Base-by-base conservation (phyloP, 2,329 filamentous ascomycete species). In the Dactylella cylindrospora region DNA sequence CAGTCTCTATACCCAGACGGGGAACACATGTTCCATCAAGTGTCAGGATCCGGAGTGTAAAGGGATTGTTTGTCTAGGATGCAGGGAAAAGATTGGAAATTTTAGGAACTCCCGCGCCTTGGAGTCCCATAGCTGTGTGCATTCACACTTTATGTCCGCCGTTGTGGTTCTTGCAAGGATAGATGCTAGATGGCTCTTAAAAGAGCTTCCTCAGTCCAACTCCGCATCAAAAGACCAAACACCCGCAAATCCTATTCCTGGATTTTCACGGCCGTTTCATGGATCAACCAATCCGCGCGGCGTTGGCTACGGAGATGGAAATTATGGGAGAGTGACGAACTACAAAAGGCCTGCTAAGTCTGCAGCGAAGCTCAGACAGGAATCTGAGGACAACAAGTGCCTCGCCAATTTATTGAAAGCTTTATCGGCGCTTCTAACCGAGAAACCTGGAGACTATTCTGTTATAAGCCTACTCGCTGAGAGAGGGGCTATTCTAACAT, bases 161-260 rank as follows among this genome's bases (percentile, higher is more conserved):
- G 13, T 49, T 29, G 13, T 61, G 17, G 19, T 44, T 13, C 15
- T 61, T 22, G 55, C 55, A 28, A 47, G 45, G 22, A 33, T 53
- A 17, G 55, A 61, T 43, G 33, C 47, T 17, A 20, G 55, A 40
- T 61, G 47, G 41, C 29, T 31, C 5, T n/a, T 61, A 19, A 46
- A 15, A 28, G 47, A 61, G 41, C 12, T 6, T 23, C 4, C 33
- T 23, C 3, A 50, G 13, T 7, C 10, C 20, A 9, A 12, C 9
- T 8, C 1, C 26, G 19, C n/a, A 33, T 5, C n/a, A 31, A 17
- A n/a, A 35, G 31, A 9, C 2, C 22, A 5, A 35, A 19, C 13
- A n/a, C 19, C 1, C 25, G n/a, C n/a, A n/a, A n/a, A n/a, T n/a
- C 33, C 20, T 10, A 22, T 15, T 25, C 38, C 15, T 28, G 28